Conservation (phyloP, 2,329 filamentous ascomycete species). For the Xylariaceae sp. region DNA sequence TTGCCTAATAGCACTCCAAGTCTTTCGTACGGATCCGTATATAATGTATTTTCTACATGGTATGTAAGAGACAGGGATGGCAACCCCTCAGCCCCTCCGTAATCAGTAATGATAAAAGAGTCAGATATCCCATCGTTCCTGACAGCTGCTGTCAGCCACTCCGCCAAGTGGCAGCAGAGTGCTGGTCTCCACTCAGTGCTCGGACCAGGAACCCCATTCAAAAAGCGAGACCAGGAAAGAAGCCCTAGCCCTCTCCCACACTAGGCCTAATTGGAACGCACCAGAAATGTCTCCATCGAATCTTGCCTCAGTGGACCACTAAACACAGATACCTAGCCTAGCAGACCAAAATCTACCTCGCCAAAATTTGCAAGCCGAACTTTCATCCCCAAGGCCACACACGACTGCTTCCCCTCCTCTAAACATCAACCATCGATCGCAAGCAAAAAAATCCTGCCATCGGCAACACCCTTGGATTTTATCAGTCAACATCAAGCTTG, state of each 20-base stretch:
- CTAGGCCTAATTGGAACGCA: conserved; percentile 31
- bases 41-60: neutral
- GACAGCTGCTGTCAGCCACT: conserved; percentile 3
- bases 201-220: conserved; percentile 7
- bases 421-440: conserved; percentile 46
- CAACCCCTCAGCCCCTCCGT: conserved; percentile 7
- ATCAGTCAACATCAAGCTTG: conserved; percentile 53
- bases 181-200: conserved; percentile 6
- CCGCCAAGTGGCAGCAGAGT: neutral
- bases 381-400: conserved; percentile 46
- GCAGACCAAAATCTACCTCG: conserved; percentile 31
- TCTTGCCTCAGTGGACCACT: conserved; percentile 23
- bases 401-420: conserved; percentile 48
- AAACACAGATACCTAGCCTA: conserved; percentile 10
- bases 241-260: conserved; percentile 37
- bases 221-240: conserved; percentile 17
- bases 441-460: conserved; percentile 50
- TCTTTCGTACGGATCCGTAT: conserved; percentile 4
- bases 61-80: no score
- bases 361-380: conserved; percentile 40
- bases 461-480: conserved; percentile 51
- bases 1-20: neutral
- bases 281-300: conserved; percentile 21
- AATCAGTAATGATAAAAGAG: neutral
- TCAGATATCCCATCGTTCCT: neutral